These are phyloP conservation scores for Chlamydomonas schloesseri DNA, from an alignment of 139 green algal genomes.

Conservation along the genomic window DNA sequence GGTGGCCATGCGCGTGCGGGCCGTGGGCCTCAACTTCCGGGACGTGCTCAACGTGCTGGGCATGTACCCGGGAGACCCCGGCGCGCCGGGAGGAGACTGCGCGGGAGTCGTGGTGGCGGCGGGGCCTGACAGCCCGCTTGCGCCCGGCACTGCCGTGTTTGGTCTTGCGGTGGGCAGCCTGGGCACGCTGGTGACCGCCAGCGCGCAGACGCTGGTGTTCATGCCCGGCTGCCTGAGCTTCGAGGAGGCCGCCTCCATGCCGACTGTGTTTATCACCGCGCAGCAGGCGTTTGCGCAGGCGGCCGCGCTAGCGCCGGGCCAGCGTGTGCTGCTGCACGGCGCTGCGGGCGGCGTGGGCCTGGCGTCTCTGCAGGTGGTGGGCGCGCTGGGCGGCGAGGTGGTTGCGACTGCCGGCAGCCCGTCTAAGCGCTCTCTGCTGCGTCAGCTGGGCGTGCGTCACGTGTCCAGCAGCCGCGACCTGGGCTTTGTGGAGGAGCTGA, in stretches of 20 bases:
- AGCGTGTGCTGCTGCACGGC: constrained; percentile 80
- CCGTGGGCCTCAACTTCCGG: constrained; percentile 89
- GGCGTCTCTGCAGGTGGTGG: constrained; percentile 77
- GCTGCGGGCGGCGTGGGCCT: constrained; percentile 86
- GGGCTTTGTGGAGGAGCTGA: constrained; percentile 71
- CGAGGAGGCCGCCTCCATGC: constrained; percentile 79
- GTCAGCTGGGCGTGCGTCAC: constrained; percentile 59
- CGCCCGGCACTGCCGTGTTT: constrained; percentile 82
- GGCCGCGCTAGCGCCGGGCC: constrained; percentile 19
- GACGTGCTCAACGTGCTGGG: constrained; percentile 82
- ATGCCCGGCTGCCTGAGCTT: constrained; percentile 77
- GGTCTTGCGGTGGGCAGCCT: constrained; percentile 84
- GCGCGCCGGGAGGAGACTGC: constrained; percentile 82
- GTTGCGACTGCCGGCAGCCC: constrained; percentile 78
- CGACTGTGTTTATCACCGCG: constrained; percentile 87
- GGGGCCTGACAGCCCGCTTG: constrained; percentile 1
- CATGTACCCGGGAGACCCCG: constrained; percentile 90
- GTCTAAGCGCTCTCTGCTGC: constrained; percentile 81
- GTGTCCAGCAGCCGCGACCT: constrained; percentile 77
- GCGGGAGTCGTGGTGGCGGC: constrained; percentile 77
- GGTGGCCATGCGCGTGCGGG: constrained; percentile 74
- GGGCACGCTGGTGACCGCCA: constrained; percentile 70
- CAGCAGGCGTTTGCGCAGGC: constrained; percentile 70
- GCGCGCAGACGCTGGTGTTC: constrained; percentile 64
- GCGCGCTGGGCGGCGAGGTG: constrained; percentile 46